Base-by-base conservation (phyloP, 306 rosid species). In the Trifolium repens region DNA sequence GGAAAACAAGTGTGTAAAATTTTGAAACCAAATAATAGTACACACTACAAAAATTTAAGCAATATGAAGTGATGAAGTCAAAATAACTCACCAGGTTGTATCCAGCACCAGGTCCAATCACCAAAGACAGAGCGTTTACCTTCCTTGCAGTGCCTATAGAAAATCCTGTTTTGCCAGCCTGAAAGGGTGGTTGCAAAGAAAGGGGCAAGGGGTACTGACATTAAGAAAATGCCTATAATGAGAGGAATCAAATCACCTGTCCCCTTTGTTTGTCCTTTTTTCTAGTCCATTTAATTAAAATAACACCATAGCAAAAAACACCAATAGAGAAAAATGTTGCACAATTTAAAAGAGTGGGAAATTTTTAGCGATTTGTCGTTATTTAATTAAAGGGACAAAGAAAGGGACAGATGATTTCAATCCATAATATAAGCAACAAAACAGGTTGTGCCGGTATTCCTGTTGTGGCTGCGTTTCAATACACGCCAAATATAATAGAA, bases 31-130 rank as follows among this genome's bases (percentile, higher is more conserved):
- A 70, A 49, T 35, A 72, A 63, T 64, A 68, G 67, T 16, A 66
- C 53, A 62, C 3, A 58, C 3, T 69, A 22, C 46, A 24, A 72
- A 75, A 72, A 75, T 71, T 52, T 55, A 75, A 61, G 69, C 62
- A 69, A 39, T 39, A 40, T n/a, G 46, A 59, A 77, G 49, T 42
- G 64, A 61, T 61, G 24, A 61, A 61, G 67, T 15, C 42, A 61
- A 65, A 12, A 71, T 85, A 55, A 76, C 85, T 82, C 68, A 94
- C 97, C 98, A 82, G 81, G 87, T 90, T 94, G 87, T 94, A 94
- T 73, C 99, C 99, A 77, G 96, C 82, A 71, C 99, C 99, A 9
- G 99, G 91, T 67, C 99, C 99, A 84, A 94, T 92, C 67, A 88
- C 88, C 80, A 94, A 78, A 82, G 97, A 89, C 77, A 82, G 59